Conservation (phyloP, 805 yeast species). For the Starmera dryadoides region DNA sequence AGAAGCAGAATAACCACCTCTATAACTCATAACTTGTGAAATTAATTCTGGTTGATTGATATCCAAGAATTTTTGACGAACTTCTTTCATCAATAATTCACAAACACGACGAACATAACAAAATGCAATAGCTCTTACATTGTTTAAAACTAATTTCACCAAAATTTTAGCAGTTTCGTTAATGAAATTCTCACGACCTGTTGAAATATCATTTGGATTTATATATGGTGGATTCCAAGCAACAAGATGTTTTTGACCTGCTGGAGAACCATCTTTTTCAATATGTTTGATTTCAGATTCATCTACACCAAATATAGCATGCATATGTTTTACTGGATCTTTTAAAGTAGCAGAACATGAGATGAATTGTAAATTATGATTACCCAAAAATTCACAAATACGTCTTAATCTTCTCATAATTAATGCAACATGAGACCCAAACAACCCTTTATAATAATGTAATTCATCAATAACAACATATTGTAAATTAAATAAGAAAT, state of each 20-base stretch:
- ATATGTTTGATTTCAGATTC: conserved; percentile 47
- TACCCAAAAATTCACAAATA: conserved; percentile 46
- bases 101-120: conserved; percentile 83
- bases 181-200: conserved; percentile 65
- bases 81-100: conserved; percentile 81
- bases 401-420: conserved; percentile 77
- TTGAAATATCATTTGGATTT: conserved; percentile 47
- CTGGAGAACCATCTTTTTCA: conserved; percentile 81
- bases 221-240: conserved; percentile 81
- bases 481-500: conserved; percentile 55
- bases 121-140: conserved; percentile 80
- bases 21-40: conserved; percentile 78
- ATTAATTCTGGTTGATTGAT: conserved; percentile 36
- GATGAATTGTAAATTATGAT: conserved; percentile 53
- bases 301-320: conserved; percentile 63
- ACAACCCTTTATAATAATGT: conserved; percentile 83
- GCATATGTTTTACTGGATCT: conserved; percentile 68
- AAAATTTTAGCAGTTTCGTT: conserved; percentile 70
- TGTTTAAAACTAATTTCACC: conserved; percentile 52
- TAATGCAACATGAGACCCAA: conserved; percentile 88
- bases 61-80: conserved; percentile 45
- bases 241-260: conserved; percentile 66
- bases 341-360: conserved; percentile 93
- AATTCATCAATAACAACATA: conserved; percentile 79
- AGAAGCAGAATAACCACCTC: conserved; percentile 88